These are phyloP conservation scores for Diplodia corticola DNA, from an alignment of 2,329 filamentous ascomycete genomes.

Conservation along the genomic window DNA sequence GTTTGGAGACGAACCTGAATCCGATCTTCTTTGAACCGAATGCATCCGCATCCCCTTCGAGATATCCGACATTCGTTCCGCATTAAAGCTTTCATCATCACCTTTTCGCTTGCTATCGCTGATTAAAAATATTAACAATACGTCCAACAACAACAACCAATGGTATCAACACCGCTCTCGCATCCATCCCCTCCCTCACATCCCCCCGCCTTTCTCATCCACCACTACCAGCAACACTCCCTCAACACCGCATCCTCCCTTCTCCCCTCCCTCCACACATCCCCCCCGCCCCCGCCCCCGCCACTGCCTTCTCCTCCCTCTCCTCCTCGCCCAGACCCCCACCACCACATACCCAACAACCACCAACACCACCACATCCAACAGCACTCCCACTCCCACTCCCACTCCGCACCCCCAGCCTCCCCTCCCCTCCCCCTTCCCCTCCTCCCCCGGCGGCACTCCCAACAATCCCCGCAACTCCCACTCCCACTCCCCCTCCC, in stretches of 20 bases:
- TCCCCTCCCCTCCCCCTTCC: too few species aligned
- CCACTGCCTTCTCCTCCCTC: too few species aligned
- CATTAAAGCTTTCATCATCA: not conserved
- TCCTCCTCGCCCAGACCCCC: not conserved
- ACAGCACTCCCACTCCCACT: not conserved
- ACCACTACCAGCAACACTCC: too few species aligned
- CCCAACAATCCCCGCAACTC: too few species aligned
- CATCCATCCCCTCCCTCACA: not conserved
- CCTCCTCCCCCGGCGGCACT: too few species aligned
- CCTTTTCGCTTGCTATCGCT: not conserved
- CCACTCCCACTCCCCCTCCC: too few species aligned
- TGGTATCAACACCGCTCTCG: too few species aligned
- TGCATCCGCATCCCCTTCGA: not conserved
- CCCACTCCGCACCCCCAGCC: too few species aligned
- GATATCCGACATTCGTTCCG: not conserved
- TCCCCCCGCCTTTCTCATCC: not conserved
- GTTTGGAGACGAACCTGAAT: not conserved
- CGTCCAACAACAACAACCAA: too few species aligned
- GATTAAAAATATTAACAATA: too few species aligned
- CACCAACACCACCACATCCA: not conserved
- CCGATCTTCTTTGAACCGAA: not conserved
- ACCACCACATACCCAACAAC: not conserved
- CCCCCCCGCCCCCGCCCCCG: too few species aligned
- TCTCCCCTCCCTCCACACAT: not conserved
- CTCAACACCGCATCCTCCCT: too few species aligned